phyloP scores from a whole-genome alignment of 2,329 filamentous ascomycete species.

The Paecilomyces formosus region DNA sequence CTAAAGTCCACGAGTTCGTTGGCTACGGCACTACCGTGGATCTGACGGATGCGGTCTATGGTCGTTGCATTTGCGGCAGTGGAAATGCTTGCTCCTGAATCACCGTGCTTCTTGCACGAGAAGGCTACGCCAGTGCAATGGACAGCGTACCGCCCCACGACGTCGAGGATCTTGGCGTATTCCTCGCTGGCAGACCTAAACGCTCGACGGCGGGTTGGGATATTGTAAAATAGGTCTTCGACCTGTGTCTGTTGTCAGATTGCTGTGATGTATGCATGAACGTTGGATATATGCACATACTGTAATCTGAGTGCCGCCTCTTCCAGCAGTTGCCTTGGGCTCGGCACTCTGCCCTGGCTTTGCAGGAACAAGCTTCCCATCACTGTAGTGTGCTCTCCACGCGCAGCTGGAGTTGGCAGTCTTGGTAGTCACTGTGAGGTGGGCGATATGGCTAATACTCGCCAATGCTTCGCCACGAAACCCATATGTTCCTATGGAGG shows the following conservation, averaged over 20 bases:
- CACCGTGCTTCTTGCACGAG: slow-evolving; percentile 93
- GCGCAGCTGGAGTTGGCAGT: slow-evolving; percentile 81
- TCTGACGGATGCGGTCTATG: slow-evolving; percentile 79
- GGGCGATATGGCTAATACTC: slow-evolving; percentile 97
- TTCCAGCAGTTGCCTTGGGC: slow-evolving; percentile 79
- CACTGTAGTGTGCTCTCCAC: slow-evolving; percentile 81
- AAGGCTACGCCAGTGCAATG: slow-evolving; percentile 90
- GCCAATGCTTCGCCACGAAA: slow-evolving; percentile 94
- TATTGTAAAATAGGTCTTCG: slow-evolving; percentile 95
- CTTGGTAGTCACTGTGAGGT: slow-evolving; percentile 89
- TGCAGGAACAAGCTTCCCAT: slow-evolving; percentile 69
- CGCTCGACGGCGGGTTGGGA: slow-evolving; percentile 77
- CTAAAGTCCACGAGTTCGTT: slow-evolving; percentile 79
- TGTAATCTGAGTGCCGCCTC: slow-evolving; percentile 86
- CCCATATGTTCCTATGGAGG: slow-evolving; percentile 89
- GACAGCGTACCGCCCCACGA: slow-evolving; percentile 86
- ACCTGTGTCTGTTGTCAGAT: slow-evolving; percentile 41
- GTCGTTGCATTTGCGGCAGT: slow-evolving; percentile 65
- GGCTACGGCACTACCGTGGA: slow-evolving; percentile 75
- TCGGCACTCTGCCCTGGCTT: slow-evolving; percentile 84
- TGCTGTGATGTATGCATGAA: not conserved
- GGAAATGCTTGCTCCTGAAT: slow-evolving; percentile 73
- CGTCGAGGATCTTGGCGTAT: slow-evolving; percentile 94
- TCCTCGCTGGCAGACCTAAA: slow-evolving; percentile 91
- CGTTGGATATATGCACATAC: slow-evolving; percentile 34